Evolutionary conservation across 139 green algal genomes (phyloP).

Genomic region (Tetraselmis chui): DNA sequence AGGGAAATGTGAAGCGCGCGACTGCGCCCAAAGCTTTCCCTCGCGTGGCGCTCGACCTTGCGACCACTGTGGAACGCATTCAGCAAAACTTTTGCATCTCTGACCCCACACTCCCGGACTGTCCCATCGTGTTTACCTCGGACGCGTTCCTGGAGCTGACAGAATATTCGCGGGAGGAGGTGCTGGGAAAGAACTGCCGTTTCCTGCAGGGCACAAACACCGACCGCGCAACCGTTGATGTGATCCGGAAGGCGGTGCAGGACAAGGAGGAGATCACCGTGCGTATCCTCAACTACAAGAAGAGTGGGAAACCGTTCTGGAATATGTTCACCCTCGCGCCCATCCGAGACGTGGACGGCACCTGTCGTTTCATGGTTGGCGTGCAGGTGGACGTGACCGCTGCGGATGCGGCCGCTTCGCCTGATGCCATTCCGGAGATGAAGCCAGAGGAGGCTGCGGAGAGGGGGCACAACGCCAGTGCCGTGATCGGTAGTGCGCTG

Average conservation of each 20-base stretch:
- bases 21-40: conserved; percentile 64
- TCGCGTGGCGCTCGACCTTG: conserved; percentile 86
- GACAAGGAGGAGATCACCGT: conserved; percentile 70
- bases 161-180: conserved; percentile 82
- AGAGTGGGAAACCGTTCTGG: conserved; percentile 83
- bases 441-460: conserved; percentile 24
- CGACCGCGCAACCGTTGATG: conserved; percentile 60
- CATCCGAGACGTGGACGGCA: conserved; percentile 75
- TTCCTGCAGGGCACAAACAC: conserved; percentile 82
- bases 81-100: conserved; percentile 97
- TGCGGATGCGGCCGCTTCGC: conserved; percentile 27
- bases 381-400: conserved; percentile 62
- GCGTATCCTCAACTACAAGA: conserved; percentile 92
- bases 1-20: conserved; percentile 23
- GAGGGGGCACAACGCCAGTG: conserved; percentile 35
- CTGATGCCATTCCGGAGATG: not conserved
- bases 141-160: conserved; percentile 90
- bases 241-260: conserved; percentile 73
- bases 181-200: too few species aligned
- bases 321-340: conserved; percentile 96
- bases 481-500: conserved; percentile 39
- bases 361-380: conserved; percentile 84
- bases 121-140: conserved; percentile 92
- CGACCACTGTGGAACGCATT: conserved; percentile 95
- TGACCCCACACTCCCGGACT: conserved; percentile 93